Conservation (phyloP, 2,329 filamentous ascomycete species). For the Capronia coronata region DNA sequence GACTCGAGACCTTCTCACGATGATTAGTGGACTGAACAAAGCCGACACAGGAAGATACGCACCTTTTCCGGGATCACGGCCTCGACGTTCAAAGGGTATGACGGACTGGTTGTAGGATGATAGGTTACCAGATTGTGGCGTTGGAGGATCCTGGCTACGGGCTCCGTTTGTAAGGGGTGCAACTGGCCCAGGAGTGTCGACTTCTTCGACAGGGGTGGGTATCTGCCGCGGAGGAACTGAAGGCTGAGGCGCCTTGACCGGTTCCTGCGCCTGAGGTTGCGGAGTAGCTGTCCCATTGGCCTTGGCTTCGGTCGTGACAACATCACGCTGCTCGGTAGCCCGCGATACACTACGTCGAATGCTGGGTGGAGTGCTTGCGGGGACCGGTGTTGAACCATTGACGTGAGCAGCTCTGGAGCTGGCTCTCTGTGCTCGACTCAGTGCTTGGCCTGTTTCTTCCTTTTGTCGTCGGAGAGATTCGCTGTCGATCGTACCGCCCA, state of each 20-base stretch:
- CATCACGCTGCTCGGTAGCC: constrained; percentile 20
- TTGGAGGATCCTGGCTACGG: constrained; percentile 6
- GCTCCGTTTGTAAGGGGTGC: constrained; percentile 19
- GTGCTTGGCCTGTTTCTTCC: constrained; percentile 42
- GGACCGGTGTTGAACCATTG: constrained; percentile 23
- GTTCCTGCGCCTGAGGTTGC: constrained; percentile 2
- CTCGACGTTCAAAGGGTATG: constrained; percentile 39
- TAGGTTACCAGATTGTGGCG: constrained; percentile 29
- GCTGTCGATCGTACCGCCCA: constrained; percentile 49
- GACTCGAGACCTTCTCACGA: constrained; percentile 40
- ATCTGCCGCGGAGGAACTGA: constrained; percentile 13
- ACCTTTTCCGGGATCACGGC: constrained; percentile 45
- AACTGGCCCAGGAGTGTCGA: constrained; percentile 12
- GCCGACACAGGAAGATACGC: constrained; percentile 25
- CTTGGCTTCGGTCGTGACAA: constrained; percentile 17
- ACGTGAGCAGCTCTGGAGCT: constrained; percentile 14
- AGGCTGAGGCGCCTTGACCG: constrained; percentile 11
- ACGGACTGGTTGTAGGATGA: constrained; percentile 28
- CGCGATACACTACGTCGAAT: constrained; percentile 24
- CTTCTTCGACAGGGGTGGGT: constrained; percentile 21
- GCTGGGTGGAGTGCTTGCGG: constrained; percentile 18
- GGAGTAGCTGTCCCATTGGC: constrained; percentile 18
- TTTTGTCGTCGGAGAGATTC: constrained; percentile 50
- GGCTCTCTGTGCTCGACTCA: constrained; percentile 20
- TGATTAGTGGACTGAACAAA: background rate